phyloP scores from a whole-genome alignment of 257 asterid species.

The Gynochthodes officinalis region DNA sequence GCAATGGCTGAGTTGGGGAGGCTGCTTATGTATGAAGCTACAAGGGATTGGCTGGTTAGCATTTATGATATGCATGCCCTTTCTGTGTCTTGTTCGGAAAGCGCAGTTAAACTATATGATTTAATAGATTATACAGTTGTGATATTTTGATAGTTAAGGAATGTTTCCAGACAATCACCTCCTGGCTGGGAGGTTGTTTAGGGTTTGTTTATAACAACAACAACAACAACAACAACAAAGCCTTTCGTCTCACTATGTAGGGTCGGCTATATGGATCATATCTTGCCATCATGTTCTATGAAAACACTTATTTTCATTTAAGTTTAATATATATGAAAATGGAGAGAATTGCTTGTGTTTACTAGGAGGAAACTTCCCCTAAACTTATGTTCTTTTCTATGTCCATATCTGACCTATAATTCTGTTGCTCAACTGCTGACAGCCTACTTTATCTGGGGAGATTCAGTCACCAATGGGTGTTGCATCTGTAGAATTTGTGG shows the following conservation, averaged over 20 bases:
- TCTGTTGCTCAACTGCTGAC: constrained; percentile 25
- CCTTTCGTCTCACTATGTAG: no score
- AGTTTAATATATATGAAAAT: not conserved
- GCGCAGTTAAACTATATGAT: not conserved
- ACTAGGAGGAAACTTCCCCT: not conserved
- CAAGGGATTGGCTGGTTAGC: constrained; percentile 95
- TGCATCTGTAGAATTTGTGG: constrained; percentile 90
- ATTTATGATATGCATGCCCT: not conserved
- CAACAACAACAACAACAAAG: no score
- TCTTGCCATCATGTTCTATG: no score
- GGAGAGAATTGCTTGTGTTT: not conserved
- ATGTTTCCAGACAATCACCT: not conserved
- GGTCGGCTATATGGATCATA: no score
- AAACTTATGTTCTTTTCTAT: not conserved
- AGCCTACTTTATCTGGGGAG: constrained; percentile 90
- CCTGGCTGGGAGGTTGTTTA: not conserved
- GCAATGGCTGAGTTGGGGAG: constrained; percentile 99
- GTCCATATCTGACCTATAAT: not conserved
- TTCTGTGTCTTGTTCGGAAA: not conserved
- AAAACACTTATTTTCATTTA: no score
- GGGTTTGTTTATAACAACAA: no score
- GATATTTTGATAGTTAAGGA: not conserved
- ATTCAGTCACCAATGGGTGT: constrained; percentile 86
- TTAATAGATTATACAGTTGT: not conserved
- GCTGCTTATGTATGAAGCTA: constrained; percentile 86